Evolutionary conservation across 805 yeast genomes (phyloP).

Genomic region (Yarrowia sp.): DNA sequence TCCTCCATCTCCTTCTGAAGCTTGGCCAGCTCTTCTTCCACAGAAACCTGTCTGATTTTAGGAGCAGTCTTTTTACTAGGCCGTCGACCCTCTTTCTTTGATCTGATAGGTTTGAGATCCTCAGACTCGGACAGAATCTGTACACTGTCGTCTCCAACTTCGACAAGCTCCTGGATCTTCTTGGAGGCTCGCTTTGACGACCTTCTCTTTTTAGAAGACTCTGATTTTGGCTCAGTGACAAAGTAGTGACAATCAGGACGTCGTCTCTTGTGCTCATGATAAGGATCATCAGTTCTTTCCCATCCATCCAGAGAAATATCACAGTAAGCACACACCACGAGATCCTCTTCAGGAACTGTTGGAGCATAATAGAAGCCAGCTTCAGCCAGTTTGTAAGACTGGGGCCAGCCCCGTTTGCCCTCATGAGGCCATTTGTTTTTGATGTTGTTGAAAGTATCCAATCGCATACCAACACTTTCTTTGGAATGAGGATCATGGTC

Average conservation of each 20-base stretch:
- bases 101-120: constrained; percentile 8
- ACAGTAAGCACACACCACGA: constrained; percentile 71
- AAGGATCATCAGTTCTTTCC: constrained; percentile 70
- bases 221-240: constrained; percentile 37
- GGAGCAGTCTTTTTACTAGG: not conserved
- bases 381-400: constrained; percentile 57
- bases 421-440: constrained; percentile 56
- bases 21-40: constrained; percentile 24
- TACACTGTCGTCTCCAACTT: not conserved
- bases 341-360: constrained; percentile 54
- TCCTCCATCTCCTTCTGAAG: constrained; percentile 36
- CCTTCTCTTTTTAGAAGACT: constrained; percentile 12
- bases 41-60: constrained; percentile 21
- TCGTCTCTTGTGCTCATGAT: constrained; percentile 61
- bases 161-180: not conserved
- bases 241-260: constrained; percentile 56
- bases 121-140: constrained; percentile 14
- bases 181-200: constrained; percentile 12
- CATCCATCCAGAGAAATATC: constrained; percentile 71
- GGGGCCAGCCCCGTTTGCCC: constrained; percentile 53
- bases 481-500: constrained; percentile 45
- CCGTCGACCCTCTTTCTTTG: constrained; percentile 19
- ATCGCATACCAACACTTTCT: constrained; percentile 43
- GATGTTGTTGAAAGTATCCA: constrained; percentile 44
- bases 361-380: constrained; percentile 73